Conservation (phyloP, 257 asterid species). For the Solanum microdontum region DNA sequence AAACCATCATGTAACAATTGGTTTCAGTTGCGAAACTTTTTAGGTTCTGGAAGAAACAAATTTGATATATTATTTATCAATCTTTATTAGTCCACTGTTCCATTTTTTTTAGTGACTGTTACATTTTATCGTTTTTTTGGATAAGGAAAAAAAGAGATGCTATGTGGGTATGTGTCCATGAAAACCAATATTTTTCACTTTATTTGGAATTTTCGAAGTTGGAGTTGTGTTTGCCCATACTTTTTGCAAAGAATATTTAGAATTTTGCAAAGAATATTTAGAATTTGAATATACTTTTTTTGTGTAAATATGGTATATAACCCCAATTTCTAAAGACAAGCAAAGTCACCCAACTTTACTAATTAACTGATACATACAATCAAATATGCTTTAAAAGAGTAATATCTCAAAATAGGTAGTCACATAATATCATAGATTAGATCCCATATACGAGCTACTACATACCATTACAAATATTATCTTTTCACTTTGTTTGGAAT, state of each 20-base stretch:
- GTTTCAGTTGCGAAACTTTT: background rate
- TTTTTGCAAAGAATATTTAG: too few species aligned
- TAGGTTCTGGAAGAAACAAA: background rate
- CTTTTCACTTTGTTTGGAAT: background rate
- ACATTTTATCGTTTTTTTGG: background rate
- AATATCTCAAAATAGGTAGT: background rate
- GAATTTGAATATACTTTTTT: background rate
- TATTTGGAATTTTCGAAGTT: background rate
- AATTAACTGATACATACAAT: background rate
- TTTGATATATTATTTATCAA: background rate
- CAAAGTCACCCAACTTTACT: background rate
- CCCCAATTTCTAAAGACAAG: background rate
- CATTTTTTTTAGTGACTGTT: background rate
- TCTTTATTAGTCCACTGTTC: background rate
- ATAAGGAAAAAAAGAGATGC: background rate
- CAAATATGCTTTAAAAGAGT: background rate
- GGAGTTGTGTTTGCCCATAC: background rate
- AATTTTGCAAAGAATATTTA: too few species aligned
- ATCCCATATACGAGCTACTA: background rate
- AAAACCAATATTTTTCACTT: background rate
- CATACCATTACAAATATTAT: background rate
- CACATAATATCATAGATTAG: background rate
- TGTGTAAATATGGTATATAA: background rate
- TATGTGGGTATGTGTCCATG: background rate
- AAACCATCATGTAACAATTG: background rate